Base-by-base conservation (phyloP, 192 early-diverging fungal species). In the Backusella liffmaniae region DNA sequence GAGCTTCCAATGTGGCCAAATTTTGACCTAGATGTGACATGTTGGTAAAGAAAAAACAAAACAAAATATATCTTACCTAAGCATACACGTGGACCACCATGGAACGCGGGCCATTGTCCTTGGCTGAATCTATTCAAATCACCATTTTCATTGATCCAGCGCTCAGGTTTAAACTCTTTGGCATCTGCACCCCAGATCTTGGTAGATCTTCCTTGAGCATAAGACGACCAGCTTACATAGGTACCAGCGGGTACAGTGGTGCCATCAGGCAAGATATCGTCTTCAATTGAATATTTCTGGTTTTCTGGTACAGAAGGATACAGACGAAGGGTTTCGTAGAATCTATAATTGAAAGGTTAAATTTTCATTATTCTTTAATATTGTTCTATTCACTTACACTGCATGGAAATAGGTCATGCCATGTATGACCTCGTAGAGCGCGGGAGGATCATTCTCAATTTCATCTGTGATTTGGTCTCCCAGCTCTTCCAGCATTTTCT, bases 231-330 rank as follows among this genome's bases (percentile, higher is more conserved):
- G 1, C 76, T 51, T 1, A 92, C 83, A 18, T 53, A 42, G 8
- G 85, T 82, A 6, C 91, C 91, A 23, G 78, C 81, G 13, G 78
- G 69, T 35, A 93, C n/a, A 7, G 16, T 7, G 15, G 82, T 85
- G 3, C 90, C 90, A 76, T 91, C 86, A 16, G 92, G 92, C 12
- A 89, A 79, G 13, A 90, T 73, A 36, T 85, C 84, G 46, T 92
- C 90, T 1, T 84, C 62, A 18, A 89, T 53, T 5, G 86, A 82
- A 34, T 79, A 73, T 78, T 90, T 92, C 10, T 76, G 34, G 49
- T 92, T 85, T 1, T 32, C 37, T 5, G 92, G 93, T 8, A 94
- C 90, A 23, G 87, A 80, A 36, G 93, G 92, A 78, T 90, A 86
- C 18, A 93, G 73, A 5, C 93, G 83, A 23, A 93, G 71, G 9